A percentile compares a stretch with the other conserved stretches of the same genome.
Evolutionary conservation across 179 eudicot species (phyloP).

Genomic region (Pouteria campechiana): DNA sequence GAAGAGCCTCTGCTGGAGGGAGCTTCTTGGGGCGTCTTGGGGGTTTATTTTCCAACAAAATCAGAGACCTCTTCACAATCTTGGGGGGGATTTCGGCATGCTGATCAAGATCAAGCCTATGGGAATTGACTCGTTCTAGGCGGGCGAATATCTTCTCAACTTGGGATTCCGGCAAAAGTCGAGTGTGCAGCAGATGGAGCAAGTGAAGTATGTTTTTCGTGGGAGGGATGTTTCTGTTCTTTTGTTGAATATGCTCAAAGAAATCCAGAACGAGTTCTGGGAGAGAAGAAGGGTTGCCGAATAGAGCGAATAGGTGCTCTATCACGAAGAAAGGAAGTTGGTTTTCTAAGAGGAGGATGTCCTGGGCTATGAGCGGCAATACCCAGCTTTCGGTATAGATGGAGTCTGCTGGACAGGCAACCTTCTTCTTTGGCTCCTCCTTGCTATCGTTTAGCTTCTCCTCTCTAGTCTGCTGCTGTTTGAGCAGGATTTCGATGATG

Average conservation of each 20-base stretch:
- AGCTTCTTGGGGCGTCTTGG: too few relatives aligned
- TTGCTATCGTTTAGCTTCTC: conserved; percentile 22
- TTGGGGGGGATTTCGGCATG: too few relatives aligned
- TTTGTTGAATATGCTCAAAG: conserved; percentile 31
- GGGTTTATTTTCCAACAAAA: too few relatives aligned
- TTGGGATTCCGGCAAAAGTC: too few relatives aligned
- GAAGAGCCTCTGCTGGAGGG: conserved; percentile 66
- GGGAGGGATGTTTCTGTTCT: neutral
- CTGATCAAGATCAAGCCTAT: too few relatives aligned
- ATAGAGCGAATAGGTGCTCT: conserved; percentile 36
- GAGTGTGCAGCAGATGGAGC: too few relatives aligned
- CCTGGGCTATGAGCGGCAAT: conserved; percentile 47
- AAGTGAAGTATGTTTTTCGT: conserved; percentile 31
- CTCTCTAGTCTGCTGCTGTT: conserved; percentile 35
- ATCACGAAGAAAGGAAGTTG: conserved; percentile 76
- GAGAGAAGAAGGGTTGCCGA: conserved; percentile 21
- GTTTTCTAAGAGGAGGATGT: conserved; percentile 63
- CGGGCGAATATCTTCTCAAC: too few relatives aligned
- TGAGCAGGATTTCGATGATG: conserved; percentile 58
- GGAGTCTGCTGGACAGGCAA: conserved; percentile 46
- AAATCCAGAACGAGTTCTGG: conserved; percentile 31
- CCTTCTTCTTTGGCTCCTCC: too few relatives aligned
- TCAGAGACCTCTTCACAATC: too few relatives aligned
- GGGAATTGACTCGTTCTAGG: too few relatives aligned
- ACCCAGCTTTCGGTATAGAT: conserved; percentile 85